Base-by-base conservation (phyloP, 768 basidiomycete genomes). In the Pisolithus albus region DNA sequence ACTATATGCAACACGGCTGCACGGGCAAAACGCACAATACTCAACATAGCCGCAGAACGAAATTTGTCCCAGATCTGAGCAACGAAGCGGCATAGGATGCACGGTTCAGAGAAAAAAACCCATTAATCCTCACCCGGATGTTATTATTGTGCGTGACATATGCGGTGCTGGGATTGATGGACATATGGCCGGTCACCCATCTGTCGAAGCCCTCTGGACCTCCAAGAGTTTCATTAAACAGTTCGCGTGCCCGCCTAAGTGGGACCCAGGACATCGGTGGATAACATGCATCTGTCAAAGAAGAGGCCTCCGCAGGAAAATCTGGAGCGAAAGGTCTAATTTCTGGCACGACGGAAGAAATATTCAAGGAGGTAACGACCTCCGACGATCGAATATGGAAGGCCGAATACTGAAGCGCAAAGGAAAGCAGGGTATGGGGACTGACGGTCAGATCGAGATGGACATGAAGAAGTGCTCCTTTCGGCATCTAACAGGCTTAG, bases 51-150 rank as follows among this genome's bases (percentile, higher is more conserved):
- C 0, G 77, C 82, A 59, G 71, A 79, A 15, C 60, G 57, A 60
- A 91, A 90, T 55, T 87, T 87, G 41, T 78, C 63, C 88, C 88
- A 90, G 45, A 90, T 89, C 86, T 88, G 52, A 34, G 18, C 37
- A 5, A 49, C 36, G 19, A 50, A 34, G 49, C 50, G 7, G 44
- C 26, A 42, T 40, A n/a, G 42, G 9, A 38, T 34, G 46, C 39
- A 15, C 28, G 1, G 38, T 8, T 34, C 24, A 28, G 7, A 28
- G 11, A 37, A 10, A 28, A 15, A 45, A 44, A 15, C 26, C 15
- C 11, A 11, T 8, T 43, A 9, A 19, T 19, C 36, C 59, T 9
- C 49, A 81, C 87, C 76, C 86, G 85, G 3, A 73, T 67, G 9
- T 82, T 73, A 5, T 84, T 86, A 48, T 86, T 86, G 54, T 88